A percentile compares a stretch with the other conserved stretches of the same genome.
Evolutionary conservation across 148 eudicot genomes (phyloP).

Genomic region (Rhododendron griersonianum): DNA sequence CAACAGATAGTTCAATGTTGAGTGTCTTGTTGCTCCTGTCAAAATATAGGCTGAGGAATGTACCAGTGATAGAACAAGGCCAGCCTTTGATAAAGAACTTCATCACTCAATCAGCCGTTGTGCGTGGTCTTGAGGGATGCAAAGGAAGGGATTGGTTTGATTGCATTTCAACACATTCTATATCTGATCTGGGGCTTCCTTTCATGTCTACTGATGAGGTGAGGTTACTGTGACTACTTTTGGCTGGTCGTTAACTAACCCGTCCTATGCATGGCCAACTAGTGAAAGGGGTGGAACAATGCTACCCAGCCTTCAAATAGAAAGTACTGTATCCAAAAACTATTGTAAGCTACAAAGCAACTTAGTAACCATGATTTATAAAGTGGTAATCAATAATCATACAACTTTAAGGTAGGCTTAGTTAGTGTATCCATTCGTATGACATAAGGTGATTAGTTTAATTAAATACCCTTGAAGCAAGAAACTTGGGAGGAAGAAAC

Average conservation of each 20-base stretch:
- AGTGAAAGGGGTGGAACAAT: background rate
- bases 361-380: background rate
- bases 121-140: constrained; percentile 71
- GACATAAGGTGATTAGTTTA: background rate
- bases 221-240: background rate
- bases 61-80: constrained; percentile 82
- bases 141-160: constrained; percentile 95
- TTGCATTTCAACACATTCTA: constrained; percentile 48
- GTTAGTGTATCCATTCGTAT: background rate
- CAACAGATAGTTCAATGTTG: constrained; percentile 79
- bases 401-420: background rate
- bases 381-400: background rate
- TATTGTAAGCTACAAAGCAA: background rate
- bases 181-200: constrained; percentile 88
- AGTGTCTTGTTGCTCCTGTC: constrained; percentile 76
- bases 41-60: constrained; percentile 85
- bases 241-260: background rate
- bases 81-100: constrained; percentile 62
- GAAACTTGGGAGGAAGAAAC: background rate
- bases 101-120: constrained; percentile 88
- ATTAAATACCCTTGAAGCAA: background rate
- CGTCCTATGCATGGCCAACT: background rate
- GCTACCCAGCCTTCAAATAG: background rate
- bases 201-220: constrained; percentile 78
- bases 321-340: background rate